These are phyloP conservation scores for Acanthamoeba castellanii DNA, from an alignment of 208 protist species.

Conservation along the genomic window DNA sequence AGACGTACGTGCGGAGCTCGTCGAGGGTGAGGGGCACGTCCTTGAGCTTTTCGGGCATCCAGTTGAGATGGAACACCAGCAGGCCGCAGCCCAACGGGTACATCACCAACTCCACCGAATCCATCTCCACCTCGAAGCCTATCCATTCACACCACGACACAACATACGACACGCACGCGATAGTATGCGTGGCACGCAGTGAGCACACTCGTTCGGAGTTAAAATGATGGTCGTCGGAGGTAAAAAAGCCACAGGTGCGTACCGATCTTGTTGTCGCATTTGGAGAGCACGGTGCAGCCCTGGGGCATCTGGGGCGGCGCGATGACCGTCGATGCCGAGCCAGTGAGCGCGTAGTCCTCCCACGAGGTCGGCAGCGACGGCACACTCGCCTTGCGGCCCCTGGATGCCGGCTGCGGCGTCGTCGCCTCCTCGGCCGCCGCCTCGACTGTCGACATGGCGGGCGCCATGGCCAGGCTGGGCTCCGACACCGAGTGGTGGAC, in stretches of 20 bases:
- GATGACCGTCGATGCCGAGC: not conserved
- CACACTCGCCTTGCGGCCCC: not conserved
- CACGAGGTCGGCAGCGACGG: slow-evolving; percentile 15
- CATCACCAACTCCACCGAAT: slow-evolving; percentile 52
- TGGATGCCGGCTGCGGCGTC: not conserved
- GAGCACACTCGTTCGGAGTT: too few species aligned
- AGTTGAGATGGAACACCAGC: slow-evolving; percentile 63
- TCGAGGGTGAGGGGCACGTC: slow-evolving; percentile 53
- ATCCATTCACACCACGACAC: too few species aligned
- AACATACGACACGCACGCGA: not conserved
- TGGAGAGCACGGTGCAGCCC: not conserved
- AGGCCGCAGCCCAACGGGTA: slow-evolving; percentile 61
- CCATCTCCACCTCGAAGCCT: slow-evolving; percentile 55
- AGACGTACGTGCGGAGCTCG: slow-evolving; percentile 62
- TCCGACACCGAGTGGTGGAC: not conserved
- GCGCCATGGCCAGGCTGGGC: not conserved
- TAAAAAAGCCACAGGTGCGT: not conserved
- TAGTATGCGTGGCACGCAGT: too few species aligned
- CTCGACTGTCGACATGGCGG: not conserved
- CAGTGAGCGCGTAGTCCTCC: slow-evolving; percentile 28
- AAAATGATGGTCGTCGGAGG: too few species aligned
- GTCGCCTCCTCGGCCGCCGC: not conserved
- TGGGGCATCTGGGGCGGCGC: slow-evolving; percentile 2
- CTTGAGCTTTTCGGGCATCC: slow-evolving; percentile 64
- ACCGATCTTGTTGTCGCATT: slow-evolving; percentile 32